Evolutionary conservation across 768 basidiomycete genomes (phyloP).

Genomic region (Naganishia antarctica): DNA sequence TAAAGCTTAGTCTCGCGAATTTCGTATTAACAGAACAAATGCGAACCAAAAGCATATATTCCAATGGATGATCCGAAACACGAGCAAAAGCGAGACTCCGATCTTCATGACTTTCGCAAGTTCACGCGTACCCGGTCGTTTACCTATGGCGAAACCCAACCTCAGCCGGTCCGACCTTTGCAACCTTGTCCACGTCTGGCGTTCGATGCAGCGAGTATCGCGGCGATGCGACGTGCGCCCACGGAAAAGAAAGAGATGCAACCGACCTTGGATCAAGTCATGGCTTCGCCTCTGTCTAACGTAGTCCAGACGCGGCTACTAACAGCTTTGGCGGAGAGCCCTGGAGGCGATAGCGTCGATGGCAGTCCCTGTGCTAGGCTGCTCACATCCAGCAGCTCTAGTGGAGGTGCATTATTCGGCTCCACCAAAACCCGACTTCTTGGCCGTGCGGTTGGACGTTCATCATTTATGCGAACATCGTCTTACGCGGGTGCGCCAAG

Average conservation of each 20-base stretch:
- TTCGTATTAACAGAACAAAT: conserved; percentile 44
- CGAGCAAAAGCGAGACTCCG: conserved; percentile 70
- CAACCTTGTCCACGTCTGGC: conserved; percentile 42
- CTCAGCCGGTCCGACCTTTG: conserved; percentile 27
- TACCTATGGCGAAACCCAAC: conserved; percentile 70
- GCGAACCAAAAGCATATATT: conserved; percentile 76
- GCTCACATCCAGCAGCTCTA: conserved; percentile 20
- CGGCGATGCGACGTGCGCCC: conserved; percentile 52
- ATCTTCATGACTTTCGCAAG: conserved; percentile 86
- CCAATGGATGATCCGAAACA: conserved; percentile 92
- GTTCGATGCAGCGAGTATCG: conserved; percentile 41
- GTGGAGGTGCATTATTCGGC: background rate
- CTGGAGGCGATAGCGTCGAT: conserved; percentile 67
- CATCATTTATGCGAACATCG: conserved; percentile 14
- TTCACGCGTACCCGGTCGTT: conserved; percentile 88
- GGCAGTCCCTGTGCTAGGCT: conserved; percentile 77
- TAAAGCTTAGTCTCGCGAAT: background rate
- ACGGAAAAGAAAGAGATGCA: conserved; percentile 65
- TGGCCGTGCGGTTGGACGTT: conserved; percentile 9
- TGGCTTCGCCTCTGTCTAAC: conserved; percentile 62
- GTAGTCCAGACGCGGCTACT: conserved; percentile 53
- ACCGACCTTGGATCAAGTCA: conserved; percentile 50
- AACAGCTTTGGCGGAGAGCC: conserved; percentile 54
- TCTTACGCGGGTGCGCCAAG: conserved; percentile 18
- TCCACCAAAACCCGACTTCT: conserved; percentile 14